These are phyloP conservation scores for Calycina marina DNA, from an alignment of 2,329 filamentous ascomycete genomes.

Conservation along the genomic window DNA sequence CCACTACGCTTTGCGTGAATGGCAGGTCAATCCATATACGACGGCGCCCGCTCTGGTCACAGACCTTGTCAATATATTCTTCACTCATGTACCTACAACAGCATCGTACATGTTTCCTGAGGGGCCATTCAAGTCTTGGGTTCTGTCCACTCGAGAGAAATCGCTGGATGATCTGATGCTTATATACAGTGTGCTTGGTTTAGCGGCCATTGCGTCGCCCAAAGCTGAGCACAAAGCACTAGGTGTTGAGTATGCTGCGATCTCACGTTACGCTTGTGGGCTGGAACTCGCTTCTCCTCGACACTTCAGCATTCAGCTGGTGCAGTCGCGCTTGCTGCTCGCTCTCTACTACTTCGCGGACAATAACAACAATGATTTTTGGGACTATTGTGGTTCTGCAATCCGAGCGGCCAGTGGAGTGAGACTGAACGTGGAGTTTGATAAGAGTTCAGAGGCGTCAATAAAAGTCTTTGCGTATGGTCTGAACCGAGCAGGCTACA, in stretches of 20 bases:
- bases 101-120: constrained; percentile 41
- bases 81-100: constrained; percentile 38
- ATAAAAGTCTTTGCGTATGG: constrained; percentile 36
- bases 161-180: constrained; percentile 41
- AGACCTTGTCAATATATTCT: constrained; percentile 40
- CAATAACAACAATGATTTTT: constrained; percentile 42
- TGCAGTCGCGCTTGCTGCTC: constrained; percentile 53
- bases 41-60: constrained; percentile 32
- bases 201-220: constrained; percentile 39
- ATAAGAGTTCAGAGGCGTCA: constrained; percentile 27
- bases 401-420: constrained; percentile 43
- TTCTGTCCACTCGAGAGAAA: constrained; percentile 30
- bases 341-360: constrained; percentile 50
- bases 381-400: constrained; percentile 49
- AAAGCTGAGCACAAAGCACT: constrained; percentile 29
- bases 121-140: constrained; percentile 37
- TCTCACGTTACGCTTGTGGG: constrained; percentile 42
- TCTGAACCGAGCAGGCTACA: constrained; percentile 40
- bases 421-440: constrained; percentile 49
- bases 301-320: constrained; percentile 44
- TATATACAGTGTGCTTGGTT: constrained; percentile 42
- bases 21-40: constrained; percentile 34
- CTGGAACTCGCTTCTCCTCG: no score
- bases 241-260: constrained; percentile 33
- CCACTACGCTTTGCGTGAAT: constrained; percentile 13